phyloP scores from a whole-genome alignment of 495 filamentous ascomycete species.

The Evansstolkia leycettana region DNA sequence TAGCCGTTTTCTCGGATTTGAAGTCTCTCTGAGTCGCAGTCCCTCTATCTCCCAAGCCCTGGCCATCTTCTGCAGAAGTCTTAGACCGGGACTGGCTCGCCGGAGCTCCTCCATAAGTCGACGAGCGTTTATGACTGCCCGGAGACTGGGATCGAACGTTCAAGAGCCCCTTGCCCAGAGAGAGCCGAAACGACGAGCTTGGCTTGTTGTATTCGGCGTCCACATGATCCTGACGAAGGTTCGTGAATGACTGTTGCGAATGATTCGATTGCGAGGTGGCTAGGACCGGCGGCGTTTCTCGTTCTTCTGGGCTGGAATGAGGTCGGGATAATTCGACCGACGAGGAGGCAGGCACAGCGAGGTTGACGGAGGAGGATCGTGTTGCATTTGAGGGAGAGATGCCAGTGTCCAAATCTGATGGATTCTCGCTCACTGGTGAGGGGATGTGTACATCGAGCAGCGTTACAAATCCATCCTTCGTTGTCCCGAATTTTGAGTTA shows the following conservation, averaged over 20 bases:
- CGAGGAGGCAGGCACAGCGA: conserved; percentile 16
- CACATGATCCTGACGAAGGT: conserved; percentile 13
- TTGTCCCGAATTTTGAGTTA: conserved; percentile 15
- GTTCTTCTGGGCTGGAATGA: conserved; percentile 25
- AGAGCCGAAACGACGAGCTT: conserved; percentile 26
- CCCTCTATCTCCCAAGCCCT: conserved; percentile 16
- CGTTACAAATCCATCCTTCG: conserved; percentile 9
- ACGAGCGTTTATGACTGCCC: conserved; percentile 19
- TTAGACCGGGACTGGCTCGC: conserved; percentile 22
- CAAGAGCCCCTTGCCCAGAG: conserved; percentile 20
- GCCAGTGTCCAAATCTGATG: conserved; percentile 11
- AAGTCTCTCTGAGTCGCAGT: conserved; percentile 15
- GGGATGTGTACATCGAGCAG: conserved; percentile 4
- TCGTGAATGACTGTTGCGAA: conserved; percentile 15
- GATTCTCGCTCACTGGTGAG: conserved; percentile 10
- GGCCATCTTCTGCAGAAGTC: conserved; percentile 20
- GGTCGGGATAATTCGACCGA: conserved; percentile 17
- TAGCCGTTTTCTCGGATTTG: conserved; percentile 10
- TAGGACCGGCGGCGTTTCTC: conserved; percentile 11
- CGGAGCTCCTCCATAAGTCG: conserved; percentile 13
- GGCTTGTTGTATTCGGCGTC: conserved; percentile 22
- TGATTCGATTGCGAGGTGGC: conserved; percentile 17
- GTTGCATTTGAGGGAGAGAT: conserved; percentile 6
- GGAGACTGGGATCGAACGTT: conserved; percentile 9
- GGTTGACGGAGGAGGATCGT: conserved; percentile 21